phyloP scores from a whole-genome alignment of 352 stramenopile genomes.

The Lagenidium giganteum region DNA sequence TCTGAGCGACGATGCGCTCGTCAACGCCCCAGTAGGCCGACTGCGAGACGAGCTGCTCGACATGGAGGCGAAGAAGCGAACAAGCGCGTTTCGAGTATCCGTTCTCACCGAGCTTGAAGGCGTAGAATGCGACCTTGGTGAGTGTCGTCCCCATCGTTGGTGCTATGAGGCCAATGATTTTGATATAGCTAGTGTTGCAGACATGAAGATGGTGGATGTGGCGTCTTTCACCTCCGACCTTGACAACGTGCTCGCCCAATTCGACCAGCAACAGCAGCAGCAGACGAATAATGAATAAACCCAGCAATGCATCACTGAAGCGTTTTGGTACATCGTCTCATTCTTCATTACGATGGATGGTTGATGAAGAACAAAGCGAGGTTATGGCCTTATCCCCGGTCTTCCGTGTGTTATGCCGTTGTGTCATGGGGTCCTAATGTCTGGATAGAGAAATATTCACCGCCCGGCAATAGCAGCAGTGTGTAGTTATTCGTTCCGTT shows the following conservation, averaged over 20 bases:
- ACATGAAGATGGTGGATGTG: conserved; percentile 41
- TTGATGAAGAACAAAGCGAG: too few relatives aligned
- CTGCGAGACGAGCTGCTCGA: conserved; percentile 46
- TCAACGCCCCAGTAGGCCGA: conserved; percentile 12
- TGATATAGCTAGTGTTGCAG: conserved; percentile 6
- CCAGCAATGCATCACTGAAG: too few relatives aligned
- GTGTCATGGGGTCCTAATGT: conserved; percentile 61
- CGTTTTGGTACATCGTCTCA: too few relatives aligned
- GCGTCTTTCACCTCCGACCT: conserved; percentile 38
- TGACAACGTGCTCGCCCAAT: conserved; percentile 49
- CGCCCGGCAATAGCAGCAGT: conserved; percentile 56
- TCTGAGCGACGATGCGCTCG: neutral
- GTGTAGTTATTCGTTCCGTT: conserved; percentile 80
- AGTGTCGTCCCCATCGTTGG: neutral
- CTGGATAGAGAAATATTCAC: conserved; percentile 73
- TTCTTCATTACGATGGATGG: too few relatives aligned
- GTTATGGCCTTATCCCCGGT: too few relatives aligned
- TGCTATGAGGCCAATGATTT: neutral
- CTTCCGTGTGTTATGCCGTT: too few relatives aligned
- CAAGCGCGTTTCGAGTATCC: conserved; percentile 18
- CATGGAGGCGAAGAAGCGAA: conserved; percentile 42
- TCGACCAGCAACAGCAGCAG: conserved; percentile 11
- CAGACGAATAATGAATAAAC: neutral
- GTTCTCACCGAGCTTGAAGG: conserved; percentile 32
- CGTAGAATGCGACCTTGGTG: conserved; percentile 29